Base-by-base conservation (phyloP, 805 yeast species). In the Candida easanensis region DNA sequence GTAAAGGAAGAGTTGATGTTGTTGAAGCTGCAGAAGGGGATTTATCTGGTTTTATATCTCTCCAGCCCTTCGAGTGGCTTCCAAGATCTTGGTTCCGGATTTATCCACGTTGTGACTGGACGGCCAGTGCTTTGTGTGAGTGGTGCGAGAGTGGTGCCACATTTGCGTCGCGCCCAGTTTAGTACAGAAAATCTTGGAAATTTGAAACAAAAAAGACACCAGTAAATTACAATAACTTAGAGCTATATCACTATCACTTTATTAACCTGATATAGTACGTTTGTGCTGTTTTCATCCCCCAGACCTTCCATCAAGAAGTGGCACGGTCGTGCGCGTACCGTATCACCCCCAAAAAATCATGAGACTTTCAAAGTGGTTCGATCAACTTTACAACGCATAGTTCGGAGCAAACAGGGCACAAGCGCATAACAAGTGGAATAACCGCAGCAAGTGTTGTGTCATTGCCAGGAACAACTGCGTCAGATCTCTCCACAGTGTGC, bases 141-240 rank as follows among this genome's bases (percentile, higher is more conserved):
- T 26, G 30, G 33, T n/a, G 33, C 19, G 33, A 30, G 19, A n/a
- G 44, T 41, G 44, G 44, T 41, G 44, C 40, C 40, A 41, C 44
- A 30, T 22, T 36, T 41, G 44, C 44, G 19, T 30, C 22, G 7
- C 34, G 19, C 14, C n/a, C 33, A 27, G 31, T 27, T 27, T 27
- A n/a, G 31, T 27, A 8, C n/a, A 14, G 31, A n/a, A 27, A 8
- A 27, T 15, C 11, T 17, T 16, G 19, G 33, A 30, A 15, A 5
- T 7, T 5, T 6, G 19, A 4, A 30, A 13, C 5, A 6, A 5
- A 15, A 27, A 19, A 4, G 17, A 27, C 25, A 36, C 18, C 40
- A 30, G 19, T 15, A 22, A 18, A 22, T 34, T 4, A 14, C 27
- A 8, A 8, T 27, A n/a, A 27, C 25, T 22, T 8, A 10, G 10